Evolutionary conservation across 2,329 filamentous ascomycete species (phyloP), one percentile per base, ranked within the genome.

Genomic region (Tolypocladium tropicale): DNA sequence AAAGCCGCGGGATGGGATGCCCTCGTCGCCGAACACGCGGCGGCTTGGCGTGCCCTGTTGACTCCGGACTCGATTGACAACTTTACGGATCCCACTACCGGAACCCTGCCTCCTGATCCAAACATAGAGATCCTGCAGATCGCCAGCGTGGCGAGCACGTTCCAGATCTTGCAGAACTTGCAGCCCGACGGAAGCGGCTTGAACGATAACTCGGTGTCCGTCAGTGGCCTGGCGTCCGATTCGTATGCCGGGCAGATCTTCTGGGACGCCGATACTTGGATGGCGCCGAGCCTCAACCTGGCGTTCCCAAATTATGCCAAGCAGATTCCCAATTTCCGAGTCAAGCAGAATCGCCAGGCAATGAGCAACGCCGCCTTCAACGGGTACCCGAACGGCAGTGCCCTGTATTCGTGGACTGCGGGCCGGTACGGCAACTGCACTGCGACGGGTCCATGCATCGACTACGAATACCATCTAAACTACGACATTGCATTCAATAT

Each of bases 401-500:
- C 62, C 21, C 77, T 83, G 1, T 89, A 80, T 63, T 78, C 85
- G 1, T 89, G 85, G 85, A 88, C 84, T 0, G 84, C 80, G 61
- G 84, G 80, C 9, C 74, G 85, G 2, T 83, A 76, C 62, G 85
- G 85, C 4, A 88, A 88, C 62, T 88, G 85, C 61, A 64, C 85
- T 0, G 78, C 73, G 3, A 79, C 78, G 3, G 79, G 79, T 1
- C 76, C 79, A 6, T 88, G 85, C 67, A 85, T 83, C 64, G 84
- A 88, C 65, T 88, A 88, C 62, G 77, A 89, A 64, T 89, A 88
- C 60, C 85, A 88, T 62, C 62, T 88, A 49, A 88, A 88, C 61
- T 84, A 84, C 4, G 85, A 88, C 58, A 86, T 88, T 61, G 84
- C 80, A 0, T 70, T 87, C 53, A 87, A 90, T 60, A 85, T 87